Evolutionary conservation across 257 asterid genomes (phyloP).

Genomic region (Solanum raphanifolium): DNA sequence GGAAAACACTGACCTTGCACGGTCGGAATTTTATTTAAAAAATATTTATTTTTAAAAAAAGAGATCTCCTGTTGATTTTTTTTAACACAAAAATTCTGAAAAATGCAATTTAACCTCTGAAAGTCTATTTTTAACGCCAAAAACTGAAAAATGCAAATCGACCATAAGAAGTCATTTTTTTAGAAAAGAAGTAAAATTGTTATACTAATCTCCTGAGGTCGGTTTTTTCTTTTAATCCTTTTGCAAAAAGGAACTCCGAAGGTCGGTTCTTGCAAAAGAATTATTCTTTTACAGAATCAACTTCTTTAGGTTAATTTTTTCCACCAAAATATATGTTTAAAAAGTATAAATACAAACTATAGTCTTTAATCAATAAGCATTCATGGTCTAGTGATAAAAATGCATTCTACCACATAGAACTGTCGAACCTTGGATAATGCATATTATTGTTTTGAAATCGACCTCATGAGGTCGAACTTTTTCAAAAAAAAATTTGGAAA

Average conservation of each 20-base stretch:
- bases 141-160: background rate
- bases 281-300: background rate
- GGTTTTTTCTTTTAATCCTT: background rate
- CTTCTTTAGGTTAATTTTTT: background rate
- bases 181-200: no score
- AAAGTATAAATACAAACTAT: background rate
- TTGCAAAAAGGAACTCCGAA: background rate
- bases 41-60: no score
- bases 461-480: background rate
- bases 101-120: no score
- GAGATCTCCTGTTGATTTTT: no score
- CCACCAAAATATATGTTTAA: background rate
- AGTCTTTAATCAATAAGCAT: background rate
- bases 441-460: background rate
- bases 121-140: background rate
- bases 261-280: background rate
- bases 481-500: accelerated
- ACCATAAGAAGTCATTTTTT: background rate
- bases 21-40: no score
- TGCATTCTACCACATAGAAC: background rate
- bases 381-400: background rate
- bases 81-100: no score
- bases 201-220: background rate
- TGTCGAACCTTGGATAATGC: background rate
- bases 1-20: no score